These are phyloP conservation scores for Malassezia cuniculi DNA, from an alignment of 1,284 basidiomycete genomes.

Conservation along the genomic window DNA sequence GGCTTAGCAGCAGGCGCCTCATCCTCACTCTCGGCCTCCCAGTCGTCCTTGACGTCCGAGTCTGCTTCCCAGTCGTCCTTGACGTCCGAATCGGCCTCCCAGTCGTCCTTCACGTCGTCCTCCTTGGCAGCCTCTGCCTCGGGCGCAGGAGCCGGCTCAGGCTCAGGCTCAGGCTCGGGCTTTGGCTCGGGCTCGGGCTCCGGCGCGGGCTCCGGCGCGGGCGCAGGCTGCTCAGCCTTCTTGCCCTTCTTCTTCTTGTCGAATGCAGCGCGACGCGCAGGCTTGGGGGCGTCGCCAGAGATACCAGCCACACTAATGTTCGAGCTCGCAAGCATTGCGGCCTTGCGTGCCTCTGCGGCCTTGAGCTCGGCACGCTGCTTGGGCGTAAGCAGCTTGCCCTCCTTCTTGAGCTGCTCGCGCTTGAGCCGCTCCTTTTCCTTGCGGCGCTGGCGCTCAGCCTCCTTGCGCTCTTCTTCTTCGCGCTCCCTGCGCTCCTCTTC, in stretches of 20 bases:
- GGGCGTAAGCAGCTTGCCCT: constrained; percentile 43
- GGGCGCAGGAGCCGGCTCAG: constrained; percentile 35
- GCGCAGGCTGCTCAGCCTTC: constrained; percentile 15
- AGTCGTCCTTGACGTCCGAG: constrained; percentile 58
- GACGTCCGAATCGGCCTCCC: constrained; percentile 47
- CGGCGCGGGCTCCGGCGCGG: constrained; percentile 27
- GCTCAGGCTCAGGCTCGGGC: constrained; percentile 32
- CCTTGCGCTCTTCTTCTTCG: constrained; percentile 41
- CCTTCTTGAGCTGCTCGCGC: constrained; percentile 41
- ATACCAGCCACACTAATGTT: constrained; percentile 74
- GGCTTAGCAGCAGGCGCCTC: too few relatives aligned
- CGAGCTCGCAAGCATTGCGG: constrained; percentile 78
- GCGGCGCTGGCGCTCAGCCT: constrained; percentile 33
- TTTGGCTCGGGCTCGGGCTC: constrained; percentile 16
- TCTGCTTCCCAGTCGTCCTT: constrained; percentile 52
- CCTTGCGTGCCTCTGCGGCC: constrained; percentile 75
- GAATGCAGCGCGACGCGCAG: constrained; percentile 53
- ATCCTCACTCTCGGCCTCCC: constrained; percentile 71
- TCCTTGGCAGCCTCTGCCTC: constrained; percentile 29
- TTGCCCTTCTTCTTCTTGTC: constrained; percentile 79
- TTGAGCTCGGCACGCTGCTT: constrained; percentile 92
- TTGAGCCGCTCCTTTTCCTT: constrained; percentile 43
- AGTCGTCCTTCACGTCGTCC: constrained; percentile 45
- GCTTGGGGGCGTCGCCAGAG: constrained; percentile 45
- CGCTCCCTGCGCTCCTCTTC: constrained; percentile 40